These are phyloP conservation scores for Suillus hirtellus DNA, from an alignment of 768 basidiomycete genomes.

Conservation along the genomic window DNA sequence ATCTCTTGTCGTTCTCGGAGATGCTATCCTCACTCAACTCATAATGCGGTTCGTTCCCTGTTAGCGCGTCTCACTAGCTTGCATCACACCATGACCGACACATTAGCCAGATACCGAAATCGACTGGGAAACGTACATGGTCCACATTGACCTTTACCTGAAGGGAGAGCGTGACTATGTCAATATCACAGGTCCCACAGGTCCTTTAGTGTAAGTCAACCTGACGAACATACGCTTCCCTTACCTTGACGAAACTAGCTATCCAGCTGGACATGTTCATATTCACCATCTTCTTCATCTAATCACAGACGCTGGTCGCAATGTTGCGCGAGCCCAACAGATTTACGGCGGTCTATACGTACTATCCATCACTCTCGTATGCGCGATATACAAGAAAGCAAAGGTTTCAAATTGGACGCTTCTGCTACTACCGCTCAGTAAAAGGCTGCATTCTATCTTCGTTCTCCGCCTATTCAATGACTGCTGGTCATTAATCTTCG, in stretches of 20 bases:
- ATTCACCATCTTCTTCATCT: slow-evolving; percentile 72
- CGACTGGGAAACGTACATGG: slow-evolving; percentile 96
- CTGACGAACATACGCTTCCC: background rate
- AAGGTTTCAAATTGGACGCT: slow-evolving; percentile 71
- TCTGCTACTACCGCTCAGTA: slow-evolving; percentile 80
- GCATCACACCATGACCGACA: slow-evolving; percentile 19
- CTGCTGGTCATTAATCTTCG: slow-evolving; percentile 74
- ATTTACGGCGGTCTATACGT: slow-evolving; percentile 80
- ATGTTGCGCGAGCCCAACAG: slow-evolving; percentile 69
- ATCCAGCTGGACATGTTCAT: slow-evolving; percentile 91
- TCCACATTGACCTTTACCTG: slow-evolving; percentile 76
- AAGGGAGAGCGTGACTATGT: slow-evolving; percentile 84
- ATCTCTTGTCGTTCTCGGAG: slow-evolving; percentile 63
- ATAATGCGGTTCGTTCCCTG: slow-evolving; percentile 84
- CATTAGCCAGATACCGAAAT: slow-evolving; percentile 86
- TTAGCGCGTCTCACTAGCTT: slow-evolving; percentile 41
- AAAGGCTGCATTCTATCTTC: slow-evolving; percentile 92
- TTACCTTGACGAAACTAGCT: slow-evolving; percentile 47
- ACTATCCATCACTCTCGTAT: slow-evolving; percentile 59
- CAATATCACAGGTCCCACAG: slow-evolving; percentile 83
- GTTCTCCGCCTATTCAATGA: slow-evolving; percentile 94
- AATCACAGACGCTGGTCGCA: slow-evolving; percentile 60
- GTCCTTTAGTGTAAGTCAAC: slow-evolving; percentile 78
- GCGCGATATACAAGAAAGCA: slow-evolving; percentile 65
- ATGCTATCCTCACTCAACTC: slow-evolving; percentile 75